Conservation (phyloP, 163 green algal genomes). For the Scenedesmus sp. region DNA sequence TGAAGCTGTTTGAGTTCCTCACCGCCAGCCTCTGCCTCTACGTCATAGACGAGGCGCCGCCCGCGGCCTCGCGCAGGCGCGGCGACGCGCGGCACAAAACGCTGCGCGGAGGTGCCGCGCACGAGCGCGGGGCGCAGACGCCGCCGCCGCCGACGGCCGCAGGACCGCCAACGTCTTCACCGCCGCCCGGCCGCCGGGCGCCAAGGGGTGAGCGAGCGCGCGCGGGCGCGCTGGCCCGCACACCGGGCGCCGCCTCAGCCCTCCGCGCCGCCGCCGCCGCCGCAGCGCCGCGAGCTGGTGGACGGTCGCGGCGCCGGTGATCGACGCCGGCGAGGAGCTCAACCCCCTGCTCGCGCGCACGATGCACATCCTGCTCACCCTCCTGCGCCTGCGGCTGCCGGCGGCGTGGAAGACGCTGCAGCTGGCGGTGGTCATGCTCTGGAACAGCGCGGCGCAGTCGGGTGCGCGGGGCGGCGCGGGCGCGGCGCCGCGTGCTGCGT, state of each 20-base stretch:
- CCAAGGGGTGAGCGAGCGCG: slow-evolving; percentile 1
- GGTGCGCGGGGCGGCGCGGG: slow-evolving; percentile 28
- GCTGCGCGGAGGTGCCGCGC: too few species aligned
- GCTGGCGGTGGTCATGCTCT: slow-evolving; percentile 70
- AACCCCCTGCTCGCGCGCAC: slow-evolving; percentile 54
- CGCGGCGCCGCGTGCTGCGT: too few species aligned
- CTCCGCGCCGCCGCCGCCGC: too few species aligned
- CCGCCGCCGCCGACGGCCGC: too few species aligned
- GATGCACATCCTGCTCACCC: slow-evolving; percentile 62
- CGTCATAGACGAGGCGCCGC: slow-evolving; percentile 72
- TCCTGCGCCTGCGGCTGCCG: slow-evolving; percentile 51
- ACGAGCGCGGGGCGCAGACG: too few species aligned
- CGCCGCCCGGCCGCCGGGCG: slow-evolving; percentile 8
- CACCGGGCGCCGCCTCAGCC: too few species aligned
- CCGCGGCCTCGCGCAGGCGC: too few species aligned
- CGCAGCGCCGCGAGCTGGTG: slow-evolving; percentile 61
- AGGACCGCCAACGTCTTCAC: slow-evolving; percentile 26
- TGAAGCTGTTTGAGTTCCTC: slow-evolving; percentile 88
- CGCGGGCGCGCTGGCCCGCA: too few species aligned
- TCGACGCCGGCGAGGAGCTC: slow-evolving; percentile 44
- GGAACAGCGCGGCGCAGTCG: slow-evolving; percentile 61
- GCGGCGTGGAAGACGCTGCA: slow-evolving; percentile 72
- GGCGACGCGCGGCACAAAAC: too few species aligned
- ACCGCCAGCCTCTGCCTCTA: slow-evolving; percentile 81
- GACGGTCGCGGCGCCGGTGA: slow-evolving; percentile 61